These are phyloP conservation scores for Kernera saxatilis DNA, from an alignment of 345 rosid species.

Conservation along the genomic window DNA sequence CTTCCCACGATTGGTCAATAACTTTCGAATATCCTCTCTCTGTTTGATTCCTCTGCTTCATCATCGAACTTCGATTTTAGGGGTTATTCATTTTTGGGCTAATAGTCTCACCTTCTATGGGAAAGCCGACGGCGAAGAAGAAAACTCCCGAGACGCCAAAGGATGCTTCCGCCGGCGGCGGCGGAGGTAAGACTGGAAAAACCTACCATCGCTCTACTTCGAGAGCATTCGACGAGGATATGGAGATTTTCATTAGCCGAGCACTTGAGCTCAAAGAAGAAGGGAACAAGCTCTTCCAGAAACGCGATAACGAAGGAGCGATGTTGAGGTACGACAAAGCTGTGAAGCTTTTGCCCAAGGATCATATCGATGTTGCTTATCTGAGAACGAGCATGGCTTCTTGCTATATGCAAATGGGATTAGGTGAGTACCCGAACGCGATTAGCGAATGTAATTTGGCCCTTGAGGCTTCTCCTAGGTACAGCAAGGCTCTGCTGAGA, in stretches of 20 bases:
- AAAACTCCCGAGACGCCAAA: constrained; percentile 41
- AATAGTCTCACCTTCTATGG: constrained; percentile 42
- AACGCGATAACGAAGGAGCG: constrained; percentile 95
- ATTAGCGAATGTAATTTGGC: constrained; percentile 85
- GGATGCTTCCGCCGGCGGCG: constrained; percentile 26
- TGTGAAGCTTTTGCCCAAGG: constrained; percentile 75
- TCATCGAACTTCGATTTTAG: background rate
- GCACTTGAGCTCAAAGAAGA: constrained; percentile 95
- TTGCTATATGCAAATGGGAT: constrained; percentile 94
- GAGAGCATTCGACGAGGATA: constrained; percentile 86
- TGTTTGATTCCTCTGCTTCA: background rate
- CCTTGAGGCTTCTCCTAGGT: constrained; percentile 81
- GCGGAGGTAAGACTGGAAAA: constrained; percentile 40
- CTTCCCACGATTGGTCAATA: constrained; percentile 3
- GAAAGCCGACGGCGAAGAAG: constrained; percentile 94
- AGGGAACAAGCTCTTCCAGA: constrained; percentile 80
- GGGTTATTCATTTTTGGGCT: background rate
- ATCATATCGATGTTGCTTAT: constrained; percentile 78
- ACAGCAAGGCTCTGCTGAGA: constrained; percentile 77
- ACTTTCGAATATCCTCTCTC: background rate
- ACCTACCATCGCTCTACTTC: constrained; percentile 45
- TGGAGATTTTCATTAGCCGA: constrained; percentile 79
- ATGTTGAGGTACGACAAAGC: constrained; percentile 90
- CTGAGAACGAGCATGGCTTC: constrained; percentile 81
- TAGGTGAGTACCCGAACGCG: constrained; percentile 93